Evolutionary conservation across 352 stramenopile genomes (phyloP).

Genomic region (Pythium sukuiense): DNA sequence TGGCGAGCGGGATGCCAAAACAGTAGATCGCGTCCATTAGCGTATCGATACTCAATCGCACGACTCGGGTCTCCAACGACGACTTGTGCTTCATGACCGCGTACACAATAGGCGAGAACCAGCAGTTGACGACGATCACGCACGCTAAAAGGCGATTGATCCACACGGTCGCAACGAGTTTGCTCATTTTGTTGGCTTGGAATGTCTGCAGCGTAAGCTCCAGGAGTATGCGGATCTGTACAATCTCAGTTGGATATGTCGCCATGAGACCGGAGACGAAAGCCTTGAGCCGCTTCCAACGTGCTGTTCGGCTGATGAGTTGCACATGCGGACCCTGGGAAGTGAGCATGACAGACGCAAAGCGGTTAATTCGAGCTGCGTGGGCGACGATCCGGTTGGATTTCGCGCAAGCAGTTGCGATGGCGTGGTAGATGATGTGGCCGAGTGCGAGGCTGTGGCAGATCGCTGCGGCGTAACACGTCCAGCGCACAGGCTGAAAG

Average conservation of each 20-base stretch:
- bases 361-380: neutral
- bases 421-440: neutral
- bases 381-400: neutral
- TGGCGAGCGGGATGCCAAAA: constrained; percentile 15
- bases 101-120: constrained; percentile 21
- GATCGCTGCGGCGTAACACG: neutral
- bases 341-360: neutral
- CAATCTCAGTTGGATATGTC: neutral
- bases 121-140: constrained; percentile 23
- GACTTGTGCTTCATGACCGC: constrained; percentile 2
- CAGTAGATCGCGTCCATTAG: constrained; percentile 20
- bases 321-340: neutral
- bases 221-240: neutral
- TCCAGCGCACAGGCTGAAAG: neutral
- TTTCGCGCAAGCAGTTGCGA: neutral
- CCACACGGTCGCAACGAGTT: constrained; percentile 8
- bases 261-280: neutral
- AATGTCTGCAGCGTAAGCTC: constrained; percentile 22
- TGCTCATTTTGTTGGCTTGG: constrained; percentile 22
- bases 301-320: neutral
- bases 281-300: neutral
- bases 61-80: constrained; percentile 9
- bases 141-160: constrained; percentile 18
- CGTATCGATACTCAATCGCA: constrained; percentile 13
- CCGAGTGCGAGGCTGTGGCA: constrained; percentile 4